These are phyloP conservation scores for Plasmodium fragile DNA, from an alignment of 169 alveolate species.

Conservation along the genomic window DNA sequence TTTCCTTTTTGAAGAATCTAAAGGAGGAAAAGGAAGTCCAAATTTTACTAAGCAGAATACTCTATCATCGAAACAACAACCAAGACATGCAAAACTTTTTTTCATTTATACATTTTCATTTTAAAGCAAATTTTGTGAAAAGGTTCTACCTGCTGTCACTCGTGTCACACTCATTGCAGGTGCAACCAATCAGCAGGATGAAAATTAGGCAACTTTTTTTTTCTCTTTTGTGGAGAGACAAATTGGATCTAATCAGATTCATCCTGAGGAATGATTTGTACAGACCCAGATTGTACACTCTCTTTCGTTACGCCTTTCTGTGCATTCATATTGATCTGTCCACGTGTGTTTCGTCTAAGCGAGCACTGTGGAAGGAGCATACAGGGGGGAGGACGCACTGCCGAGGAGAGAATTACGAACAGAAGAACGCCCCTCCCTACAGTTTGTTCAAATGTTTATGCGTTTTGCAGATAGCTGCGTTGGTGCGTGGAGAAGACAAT, in stretches of 20 bases:
- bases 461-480: not conserved
- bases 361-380: not conserved
- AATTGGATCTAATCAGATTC: not conserved
- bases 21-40: not conserved
- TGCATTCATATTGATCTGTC: not conserved
- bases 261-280: conserved; percentile 16
- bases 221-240: not conserved
- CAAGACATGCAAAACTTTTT: not conserved
- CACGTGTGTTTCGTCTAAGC: not conserved
- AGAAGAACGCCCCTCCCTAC: conserved; percentile 12
- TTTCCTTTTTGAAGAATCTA: conserved; percentile 17
- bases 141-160: conserved; percentile 17
- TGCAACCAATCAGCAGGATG: not conserved
- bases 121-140: not conserved
- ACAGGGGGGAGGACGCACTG: not conserved
- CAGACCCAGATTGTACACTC: not conserved
- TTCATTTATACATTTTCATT: not conserved
- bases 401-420: not conserved
- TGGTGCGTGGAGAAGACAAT: not conserved
- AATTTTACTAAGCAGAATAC: not conserved
- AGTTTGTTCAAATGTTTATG: conserved; percentile 12
- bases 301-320: conserved; percentile 47
- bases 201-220: not conserved
- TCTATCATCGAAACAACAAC: not conserved
- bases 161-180: not conserved